phyloP scores from a whole-genome alignment of 2,329 filamentous ascomycete genomes.

The Ascochyta clinopodiicola region DNA sequence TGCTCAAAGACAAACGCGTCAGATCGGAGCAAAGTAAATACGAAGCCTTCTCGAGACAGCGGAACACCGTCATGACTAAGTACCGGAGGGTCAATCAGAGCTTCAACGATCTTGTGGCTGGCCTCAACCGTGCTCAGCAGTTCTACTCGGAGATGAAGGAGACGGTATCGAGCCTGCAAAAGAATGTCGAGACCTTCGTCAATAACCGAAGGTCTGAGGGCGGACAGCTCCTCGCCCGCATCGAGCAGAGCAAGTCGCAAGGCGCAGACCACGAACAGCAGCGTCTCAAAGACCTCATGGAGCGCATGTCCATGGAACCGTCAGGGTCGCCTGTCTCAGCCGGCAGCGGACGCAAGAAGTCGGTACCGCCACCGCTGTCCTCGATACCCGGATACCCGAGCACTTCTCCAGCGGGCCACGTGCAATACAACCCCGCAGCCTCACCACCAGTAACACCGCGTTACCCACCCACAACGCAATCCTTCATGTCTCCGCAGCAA shows the following conservation, averaged over 20 bases:
- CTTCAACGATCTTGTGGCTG: slow-evolving; percentile 86
- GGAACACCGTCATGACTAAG: slow-evolving; percentile 78
- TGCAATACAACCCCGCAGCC: slow-evolving; percentile 60
- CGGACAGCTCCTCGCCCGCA: slow-evolving; percentile 84
- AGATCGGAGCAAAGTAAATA: slow-evolving; percentile 95
- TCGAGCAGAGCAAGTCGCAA: slow-evolving; percentile 77
- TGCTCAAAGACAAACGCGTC: slow-evolving; percentile 93
- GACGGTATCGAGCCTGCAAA: slow-evolving; percentile 86
- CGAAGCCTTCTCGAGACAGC: slow-evolving; percentile 83
- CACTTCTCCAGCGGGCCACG: slow-evolving; percentile 36
- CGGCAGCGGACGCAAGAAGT: slow-evolving; percentile 39
- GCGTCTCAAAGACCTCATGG: slow-evolving; percentile 87
- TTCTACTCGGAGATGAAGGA: slow-evolving; percentile 98
- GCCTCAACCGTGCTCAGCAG: slow-evolving; percentile 83
- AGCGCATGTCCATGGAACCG: slow-evolving; percentile 85
- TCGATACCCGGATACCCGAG: slow-evolving; percentile 45
- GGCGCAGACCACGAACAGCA: slow-evolving; percentile 85
- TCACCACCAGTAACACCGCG: slow-evolving; percentile 56
- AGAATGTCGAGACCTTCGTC: slow-evolving; percentile 97
- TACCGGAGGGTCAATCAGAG: slow-evolving; percentile 94
- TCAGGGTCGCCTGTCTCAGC: slow-evolving; percentile 44
- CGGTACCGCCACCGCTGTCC: slow-evolving; percentile 51
- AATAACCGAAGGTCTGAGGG: slow-evolving; percentile 93
- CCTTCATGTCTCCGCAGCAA: slow-evolving; percentile 45
- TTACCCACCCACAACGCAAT: slow-evolving; percentile 48